Evolutionary conservation across 352 stramenopile genomes (phyloP), one percentile per base, ranked within the genome.

Genomic region (Globisporangium spinosum): DNA sequence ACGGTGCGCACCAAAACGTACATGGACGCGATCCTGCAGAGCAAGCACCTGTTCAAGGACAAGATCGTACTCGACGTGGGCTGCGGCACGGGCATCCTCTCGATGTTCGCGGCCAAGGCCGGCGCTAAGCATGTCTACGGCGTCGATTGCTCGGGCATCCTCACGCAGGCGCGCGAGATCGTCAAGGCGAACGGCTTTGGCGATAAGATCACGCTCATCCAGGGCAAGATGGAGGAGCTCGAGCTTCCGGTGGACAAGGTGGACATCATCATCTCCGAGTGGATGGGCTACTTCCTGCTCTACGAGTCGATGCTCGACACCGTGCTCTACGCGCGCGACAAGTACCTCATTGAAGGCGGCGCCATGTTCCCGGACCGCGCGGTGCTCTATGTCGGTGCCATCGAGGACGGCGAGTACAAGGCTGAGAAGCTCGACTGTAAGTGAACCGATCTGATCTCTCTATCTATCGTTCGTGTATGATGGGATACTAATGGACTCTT

Each of bases 281-380:
- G 97, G 97, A 99, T 99, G 96, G 97, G 97, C 53, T 99, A 99
- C 79, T 98, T 96, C 69, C 78, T 99, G 38, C 75, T 99, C 22
- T 99, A 99, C 76, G 97, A 99, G 82, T 98, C 90, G 35, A 99
- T 99, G 97, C 86, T 99, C 23, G 95, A 98, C 73, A 99, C 95
- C 9, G 96, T 99, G 25, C 77, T 99, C 15, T 98, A 89, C 73
- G 97, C 97, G 32, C 83, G 97, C 27, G 97, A 99, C 79, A 98
- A 98, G 77, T 99, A 93, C 92, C 87, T 99, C 58, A 77, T 90
- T 38, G 77, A 89, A 6, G 94, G 90, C 56, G 96, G 96, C 22
- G 75, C 98, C 40, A 83, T 99, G 61, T 98, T 99, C 70, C 98
- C 97, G 12, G 97, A 99, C 81, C 82, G 98, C 73, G 93, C 95